These are phyloP conservation scores for Furcasterigmium furcatum DNA, from an alignment of 2,329 filamentous ascomycete species.

Conservation along the genomic window DNA sequence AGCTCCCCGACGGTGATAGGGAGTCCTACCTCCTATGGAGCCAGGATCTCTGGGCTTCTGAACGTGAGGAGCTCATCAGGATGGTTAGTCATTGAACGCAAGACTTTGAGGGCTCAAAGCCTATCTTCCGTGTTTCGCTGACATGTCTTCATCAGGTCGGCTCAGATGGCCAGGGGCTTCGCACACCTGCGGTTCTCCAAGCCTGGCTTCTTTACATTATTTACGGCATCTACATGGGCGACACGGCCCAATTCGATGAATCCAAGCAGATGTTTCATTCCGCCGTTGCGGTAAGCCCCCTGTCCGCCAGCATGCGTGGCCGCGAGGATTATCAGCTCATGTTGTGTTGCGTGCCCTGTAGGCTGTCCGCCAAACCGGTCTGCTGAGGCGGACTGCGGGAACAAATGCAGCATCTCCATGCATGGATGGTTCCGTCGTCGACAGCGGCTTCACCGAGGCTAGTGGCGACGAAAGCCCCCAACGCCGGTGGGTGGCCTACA, in stretches of 20 bases:
- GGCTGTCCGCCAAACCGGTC: constrained; percentile 20
- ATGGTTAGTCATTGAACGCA: constrained; percentile 2
- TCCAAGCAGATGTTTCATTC: constrained; percentile 21
- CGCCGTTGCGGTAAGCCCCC: constrained; percentile 20
- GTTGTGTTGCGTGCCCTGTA: constrained; percentile 3
- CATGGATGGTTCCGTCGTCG: constrained; percentile 14
- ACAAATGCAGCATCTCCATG: neutral
- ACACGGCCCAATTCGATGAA: constrained; percentile 16
- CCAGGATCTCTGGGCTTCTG: constrained; percentile 14
- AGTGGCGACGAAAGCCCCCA: constrained; percentile 21
- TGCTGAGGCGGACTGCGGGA: constrained; percentile 15
- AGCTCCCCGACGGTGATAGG: constrained; percentile 6
- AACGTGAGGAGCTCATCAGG: constrained; percentile 8
- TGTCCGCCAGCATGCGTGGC: neutral
- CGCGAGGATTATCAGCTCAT: neutral
- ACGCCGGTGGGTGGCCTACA: constrained; percentile 18
- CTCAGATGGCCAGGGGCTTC: constrained; percentile 16
- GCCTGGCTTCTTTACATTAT: constrained; percentile 23
- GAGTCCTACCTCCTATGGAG: constrained; percentile 6
- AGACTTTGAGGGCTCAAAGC: too few species aligned
- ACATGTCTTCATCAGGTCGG: constrained; percentile 13
- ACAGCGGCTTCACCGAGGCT: constrained; percentile 52
- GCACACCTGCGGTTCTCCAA: constrained; percentile 21
- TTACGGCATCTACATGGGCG: constrained; percentile 23
- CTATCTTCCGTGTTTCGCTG: neutral